Evolutionary conservation across 495 filamentous ascomycete genomes (phyloP).

Genomic region (Immersiella caudata): DNA sequence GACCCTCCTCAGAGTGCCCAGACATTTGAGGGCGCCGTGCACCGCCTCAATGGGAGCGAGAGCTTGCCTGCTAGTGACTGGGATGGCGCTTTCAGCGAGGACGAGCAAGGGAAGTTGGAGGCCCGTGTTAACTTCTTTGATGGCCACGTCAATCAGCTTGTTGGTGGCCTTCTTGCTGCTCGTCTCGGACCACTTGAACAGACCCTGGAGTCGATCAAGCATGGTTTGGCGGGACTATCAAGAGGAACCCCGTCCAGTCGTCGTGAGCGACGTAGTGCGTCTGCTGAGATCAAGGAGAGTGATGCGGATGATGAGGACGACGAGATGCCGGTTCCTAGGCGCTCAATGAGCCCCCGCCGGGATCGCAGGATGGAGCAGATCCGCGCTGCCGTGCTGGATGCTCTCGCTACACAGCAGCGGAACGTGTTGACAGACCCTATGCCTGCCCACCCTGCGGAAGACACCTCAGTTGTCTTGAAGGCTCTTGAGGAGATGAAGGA

Average conservation of each 20-base stretch:
- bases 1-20: slow-evolving; percentile 44
- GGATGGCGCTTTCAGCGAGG: slow-evolving; percentile 82
- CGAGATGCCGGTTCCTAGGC: slow-evolving; percentile 60
- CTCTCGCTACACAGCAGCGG: slow-evolving; percentile 63
- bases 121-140: slow-evolving; percentile 80
- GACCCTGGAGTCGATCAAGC: slow-evolving; percentile 72
- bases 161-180: slow-evolving; percentile 75
- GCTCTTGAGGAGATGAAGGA: slow-evolving; percentile 52
- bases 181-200: slow-evolving; percentile 78
- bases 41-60: slow-evolving; percentile 65
- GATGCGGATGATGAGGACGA: slow-evolving; percentile 97
- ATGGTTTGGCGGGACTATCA: slow-evolving; percentile 57
- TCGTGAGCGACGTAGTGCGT: slow-evolving; percentile 58
- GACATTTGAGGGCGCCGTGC: slow-evolving; percentile 58
- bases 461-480: slow-evolving; percentile 40
- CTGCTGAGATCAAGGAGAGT: slow-evolving; percentile 69
- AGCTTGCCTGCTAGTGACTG: slow-evolving; percentile 82
- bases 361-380: slow-evolving; percentile 85
- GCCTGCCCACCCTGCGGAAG: slow-evolving; percentile 27
- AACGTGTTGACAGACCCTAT: slow-evolving; percentile 30
- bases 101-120: slow-evolving; percentile 78
- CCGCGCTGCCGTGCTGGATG: slow-evolving; percentile 76
- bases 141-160: slow-evolving; percentile 79
- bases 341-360: slow-evolving; percentile 65
- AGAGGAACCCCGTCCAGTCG: slow-evolving; percentile 48